Evolutionary conservation across 2,329 filamentous ascomycete species (phyloP).

Genomic region (Aspergillus sclerotialis): DNA sequence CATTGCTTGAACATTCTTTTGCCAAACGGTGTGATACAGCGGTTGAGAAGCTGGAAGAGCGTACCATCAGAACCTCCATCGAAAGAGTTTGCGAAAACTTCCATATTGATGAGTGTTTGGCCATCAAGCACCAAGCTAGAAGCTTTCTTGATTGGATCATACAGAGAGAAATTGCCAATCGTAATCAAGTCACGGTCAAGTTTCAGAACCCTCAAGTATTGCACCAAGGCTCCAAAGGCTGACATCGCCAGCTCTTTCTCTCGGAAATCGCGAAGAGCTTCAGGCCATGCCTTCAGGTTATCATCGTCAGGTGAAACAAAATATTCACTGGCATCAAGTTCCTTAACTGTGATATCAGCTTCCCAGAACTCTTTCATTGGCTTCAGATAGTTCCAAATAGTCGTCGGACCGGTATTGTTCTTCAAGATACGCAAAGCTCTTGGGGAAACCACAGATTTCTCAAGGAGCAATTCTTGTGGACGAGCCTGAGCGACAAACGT

Average conservation of each 20-base stretch:
- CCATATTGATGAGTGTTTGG: constrained; percentile 95
- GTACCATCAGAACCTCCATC: constrained; percentile 82
- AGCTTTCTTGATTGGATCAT: constrained; percentile 84
- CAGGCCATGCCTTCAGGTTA: constrained; percentile 67
- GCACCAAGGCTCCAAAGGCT: constrained; percentile 78
- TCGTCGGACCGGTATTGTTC: constrained; percentile 87
- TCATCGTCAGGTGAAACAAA: constrained; percentile 58
- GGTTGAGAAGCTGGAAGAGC: constrained; percentile 81
- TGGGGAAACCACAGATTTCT: constrained; percentile 79
- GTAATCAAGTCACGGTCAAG: constrained; percentile 82
- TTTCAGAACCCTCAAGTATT: constrained; percentile 80
- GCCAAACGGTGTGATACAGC: constrained; percentile 92
- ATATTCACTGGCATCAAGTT: constrained; percentile 73
- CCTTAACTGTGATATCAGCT: constrained; percentile 71
- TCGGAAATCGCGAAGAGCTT: constrained; percentile 61
- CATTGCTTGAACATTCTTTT: constrained; percentile 94
- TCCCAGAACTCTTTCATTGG: constrained; percentile 85
- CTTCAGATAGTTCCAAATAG: constrained; percentile 92
- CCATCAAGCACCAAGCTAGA: constrained; percentile 89
- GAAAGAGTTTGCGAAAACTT: constrained; percentile 88
- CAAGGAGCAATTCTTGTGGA: constrained; percentile 80
- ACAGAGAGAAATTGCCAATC: constrained; percentile 83
- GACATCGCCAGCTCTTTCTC: constrained; percentile 83
- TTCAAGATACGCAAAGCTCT: constrained; percentile 89
- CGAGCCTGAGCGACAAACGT: constrained; percentile 90